Evolutionary conservation across 805 yeast species (phyloP).

Genomic region (Vanderwaltozyma verrucispora): DNA sequence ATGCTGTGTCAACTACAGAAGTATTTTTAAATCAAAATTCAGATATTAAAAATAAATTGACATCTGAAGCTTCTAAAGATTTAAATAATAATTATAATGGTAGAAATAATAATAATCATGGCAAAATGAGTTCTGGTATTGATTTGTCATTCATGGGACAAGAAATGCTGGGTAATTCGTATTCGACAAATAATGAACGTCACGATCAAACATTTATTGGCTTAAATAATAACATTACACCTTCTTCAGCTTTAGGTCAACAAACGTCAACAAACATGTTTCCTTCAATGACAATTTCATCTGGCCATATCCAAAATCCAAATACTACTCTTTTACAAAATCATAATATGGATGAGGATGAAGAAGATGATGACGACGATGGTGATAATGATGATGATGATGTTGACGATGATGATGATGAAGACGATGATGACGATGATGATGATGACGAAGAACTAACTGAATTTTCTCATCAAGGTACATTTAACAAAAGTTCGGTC

Average conservation of each 20-base stretch:
- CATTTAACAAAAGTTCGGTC: slow-evolving; percentile 9
- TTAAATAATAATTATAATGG: background rate
- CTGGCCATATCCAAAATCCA: background rate
- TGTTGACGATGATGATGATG: slow-evolving; percentile 7
- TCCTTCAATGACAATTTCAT: background rate
- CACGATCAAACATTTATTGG: background rate
- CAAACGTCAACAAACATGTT: background rate
- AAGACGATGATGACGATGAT: slow-evolving; percentile 2
- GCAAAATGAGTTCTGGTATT: background rate
- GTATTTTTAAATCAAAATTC: slow-evolving; percentile 49
- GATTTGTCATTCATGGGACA: background rate
- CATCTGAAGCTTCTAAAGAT: background rate
- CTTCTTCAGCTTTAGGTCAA: background rate
- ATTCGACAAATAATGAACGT: background rate
- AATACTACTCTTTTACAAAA: background rate
- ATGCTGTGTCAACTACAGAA: slow-evolving; percentile 90
- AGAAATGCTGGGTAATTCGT: background rate
- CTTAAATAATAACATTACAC: background rate
- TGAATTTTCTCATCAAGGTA: background rate
- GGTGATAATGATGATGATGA: slow-evolving; percentile 23
- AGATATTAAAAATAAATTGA: no score
- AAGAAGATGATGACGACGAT: background rate
- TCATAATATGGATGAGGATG: background rate
- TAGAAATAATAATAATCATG: background rate
- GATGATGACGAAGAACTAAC: background rate